A percentile compares a stretch with the other conserved stretches of the same genome.
These are phyloP conservation scores for Bolboschoenoplectus hybrid DNA, from an alignment of 202 grass and related monocot species.

Conservation along the genomic window DNA sequence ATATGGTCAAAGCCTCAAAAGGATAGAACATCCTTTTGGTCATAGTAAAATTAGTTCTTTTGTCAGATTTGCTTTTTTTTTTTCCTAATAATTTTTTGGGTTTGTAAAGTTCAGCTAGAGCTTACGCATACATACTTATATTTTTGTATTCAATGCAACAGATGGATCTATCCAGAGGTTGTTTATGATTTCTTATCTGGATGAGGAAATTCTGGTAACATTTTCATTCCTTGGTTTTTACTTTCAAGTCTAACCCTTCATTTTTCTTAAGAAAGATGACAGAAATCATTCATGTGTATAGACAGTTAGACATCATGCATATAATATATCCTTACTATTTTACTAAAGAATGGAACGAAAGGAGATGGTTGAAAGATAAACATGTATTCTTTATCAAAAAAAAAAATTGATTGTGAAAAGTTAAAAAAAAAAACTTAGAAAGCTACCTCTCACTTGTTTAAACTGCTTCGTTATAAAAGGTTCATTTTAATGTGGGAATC, in stretches of 20 bases:
- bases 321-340: no score
- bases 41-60: conserved; percentile 3
- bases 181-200: conserved; percentile 98
- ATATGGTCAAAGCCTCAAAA: background rate
- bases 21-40: background rate
- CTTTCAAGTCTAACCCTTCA: background rate
- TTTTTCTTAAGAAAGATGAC: background rate
- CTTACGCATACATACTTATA: background rate
- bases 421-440: background rate
- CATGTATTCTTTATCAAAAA: background rate
- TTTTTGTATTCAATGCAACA: conserved; percentile 47
- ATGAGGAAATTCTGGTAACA: conserved; percentile 96
- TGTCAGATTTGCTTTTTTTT: conserved; percentile 9
- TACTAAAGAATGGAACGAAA: no score
- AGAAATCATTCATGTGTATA: background rate
- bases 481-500: background rate
- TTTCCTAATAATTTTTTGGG: background rate
- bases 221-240: conserved; percentile 27
- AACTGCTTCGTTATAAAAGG: background rate
- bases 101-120: background rate
- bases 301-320: no score
- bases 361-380: background rate
- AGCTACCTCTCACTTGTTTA: background rate
- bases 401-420: no score
- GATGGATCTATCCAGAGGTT: conserved; percentile 71